Percentiles rank a stretch among this genome's conserved stretches.
Evolutionary conservation across 805 yeast species (phyloP).

Genomic region (Yarrowia sp.): DNA sequence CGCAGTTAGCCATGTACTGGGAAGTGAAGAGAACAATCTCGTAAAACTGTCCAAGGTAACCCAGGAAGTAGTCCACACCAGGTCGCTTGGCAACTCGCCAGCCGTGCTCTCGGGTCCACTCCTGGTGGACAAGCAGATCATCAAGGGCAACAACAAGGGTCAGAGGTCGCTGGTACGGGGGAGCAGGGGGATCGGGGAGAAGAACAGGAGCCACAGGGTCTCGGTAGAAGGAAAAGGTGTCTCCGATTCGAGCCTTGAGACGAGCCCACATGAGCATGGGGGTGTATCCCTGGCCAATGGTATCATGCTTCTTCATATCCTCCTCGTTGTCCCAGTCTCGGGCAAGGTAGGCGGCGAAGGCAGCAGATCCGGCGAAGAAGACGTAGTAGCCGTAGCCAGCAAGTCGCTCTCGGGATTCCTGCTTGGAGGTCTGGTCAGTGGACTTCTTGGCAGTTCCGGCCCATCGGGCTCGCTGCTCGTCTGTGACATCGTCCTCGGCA

Average conservation of each 20-base stretch:
- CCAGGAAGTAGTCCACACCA: slow-evolving; percentile 93
- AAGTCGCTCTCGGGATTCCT: slow-evolving; percentile 68
- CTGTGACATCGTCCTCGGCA: slow-evolving; percentile 27
- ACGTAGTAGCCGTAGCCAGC: slow-evolving; percentile 71
- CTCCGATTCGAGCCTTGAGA: slow-evolving; percentile 64
- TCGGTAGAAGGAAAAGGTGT: slow-evolving; percentile 75
- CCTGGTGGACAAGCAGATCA: slow-evolving; percentile 84
- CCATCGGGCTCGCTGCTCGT: slow-evolving; percentile 44
- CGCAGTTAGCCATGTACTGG: slow-evolving; percentile 80
- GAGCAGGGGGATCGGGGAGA: slow-evolving; percentile 89
- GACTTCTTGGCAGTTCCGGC: slow-evolving; percentile 48
- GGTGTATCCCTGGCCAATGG: slow-evolving; percentile 63
- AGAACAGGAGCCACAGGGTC: slow-evolving; percentile 93
- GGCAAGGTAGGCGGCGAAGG: slow-evolving; percentile 62
- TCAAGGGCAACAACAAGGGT: slow-evolving; percentile 88
- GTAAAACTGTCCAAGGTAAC: slow-evolving; percentile 90
- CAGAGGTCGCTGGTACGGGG: slow-evolving; percentile 86
- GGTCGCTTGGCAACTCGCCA: slow-evolving; percentile 99
- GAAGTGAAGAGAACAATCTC: slow-evolving; percentile 90
- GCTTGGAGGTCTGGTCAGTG: slow-evolving; percentile 38
- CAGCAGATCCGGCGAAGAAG: slow-evolving; percentile 45
- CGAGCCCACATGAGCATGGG: slow-evolving; percentile 65
- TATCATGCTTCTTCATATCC: slow-evolving; percentile 54
- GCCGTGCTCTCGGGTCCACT: slow-evolving; percentile 87
- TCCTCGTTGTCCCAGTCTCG: slow-evolving; percentile 85